Evolutionary conservation across 2,329 filamentous ascomycete genomes (phyloP).

Genomic region (Cladobotryum protrusum): DNA sequence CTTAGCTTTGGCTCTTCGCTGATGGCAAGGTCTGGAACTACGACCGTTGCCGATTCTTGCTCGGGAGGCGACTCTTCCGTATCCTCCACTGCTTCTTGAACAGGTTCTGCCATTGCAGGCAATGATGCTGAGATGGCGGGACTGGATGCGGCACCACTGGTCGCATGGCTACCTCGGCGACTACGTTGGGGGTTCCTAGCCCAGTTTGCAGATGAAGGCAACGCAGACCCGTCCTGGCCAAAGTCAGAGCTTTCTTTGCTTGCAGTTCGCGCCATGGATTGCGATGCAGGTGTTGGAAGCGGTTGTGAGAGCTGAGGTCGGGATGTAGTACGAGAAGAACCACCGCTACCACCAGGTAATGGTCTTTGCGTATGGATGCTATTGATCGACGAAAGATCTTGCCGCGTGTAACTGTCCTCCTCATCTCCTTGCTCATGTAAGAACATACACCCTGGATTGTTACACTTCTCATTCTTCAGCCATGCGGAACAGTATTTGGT

Average conservation of each 20-base stretch:
- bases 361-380: constrained; percentile 75
- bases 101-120: constrained; percentile 46
- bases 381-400: constrained; percentile 92
- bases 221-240: constrained; percentile 75
- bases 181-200: constrained; percentile 64
- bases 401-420: constrained; percentile 90
- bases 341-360: constrained; percentile 43
- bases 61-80: constrained; percentile 15
- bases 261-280: constrained; percentile 67
- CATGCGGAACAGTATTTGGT: constrained; percentile 99
- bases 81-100: constrained; percentile 37
- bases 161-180: constrained; percentile 71
- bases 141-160: constrained; percentile 74
- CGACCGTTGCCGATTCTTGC: constrained; percentile 8
- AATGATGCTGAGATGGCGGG: constrained; percentile 62
- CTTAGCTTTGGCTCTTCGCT: not conserved
- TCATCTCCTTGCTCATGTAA: constrained; percentile 97
- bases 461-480: constrained; percentile 87
- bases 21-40: not conserved
- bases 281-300: constrained; percentile 38
- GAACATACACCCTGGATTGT: constrained; percentile 96
- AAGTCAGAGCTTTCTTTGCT: constrained; percentile 70
- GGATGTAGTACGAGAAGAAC: constrained; percentile 48
- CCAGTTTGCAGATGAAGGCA: constrained; percentile 93
- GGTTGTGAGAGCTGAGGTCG: constrained; percentile 41